Evolutionary conservation across 2,329 filamentous ascomycete genomes (phyloP), one percentile per base, ranked within the genome.

Genomic region (Orbilia oligospora): DNA sequence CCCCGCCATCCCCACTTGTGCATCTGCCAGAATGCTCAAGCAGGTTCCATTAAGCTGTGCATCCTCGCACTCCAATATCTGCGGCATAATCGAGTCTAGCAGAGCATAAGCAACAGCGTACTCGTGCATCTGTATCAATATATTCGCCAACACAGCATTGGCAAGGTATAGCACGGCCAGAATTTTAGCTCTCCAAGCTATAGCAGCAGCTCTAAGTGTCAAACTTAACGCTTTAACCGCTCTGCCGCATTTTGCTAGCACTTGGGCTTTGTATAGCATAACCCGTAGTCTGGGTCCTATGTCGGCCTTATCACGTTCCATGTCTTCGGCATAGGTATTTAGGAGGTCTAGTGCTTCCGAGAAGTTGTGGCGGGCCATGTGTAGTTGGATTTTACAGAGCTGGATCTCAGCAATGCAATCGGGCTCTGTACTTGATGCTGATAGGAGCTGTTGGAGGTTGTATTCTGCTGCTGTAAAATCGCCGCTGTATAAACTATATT

Each of bases 141-240:
- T 90, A 18, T 88, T 89, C 2, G 90, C 88, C 0, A 97, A 83
- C 0, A 89, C 87, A 0, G 89, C 90, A 0, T 93, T 87, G 0
- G 93, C 90, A 79, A 91, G 89, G 90, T 93, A 96, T 6, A 97
- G 86, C 18, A 88, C 88, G 0, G 89, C 88, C 16, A 94, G 87
- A 6, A 95, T 85, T 0, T 90, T 88, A 0, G 91, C 89, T 56
- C 90, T 88, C 86, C 92, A 90, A 0, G 93, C 91, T 18, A 93
- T 89, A 82, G 88, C 91, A 1, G 92, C 91, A 0, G 93, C 93
- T 51, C 92, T 88, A 82, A 97, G 87, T 3, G 90, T 90, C 4
- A 94, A 87, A 1, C 92, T 93, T 83, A 97, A 93, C 0, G 90
- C 93, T 76, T 91, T 89, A 81, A 93, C 89, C 0, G 93, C 88